These are phyloP conservation scores for Dioscorea zingiberensis DNA, from an alignment of 106 monocot genomes.

Conservation along the genomic window DNA sequence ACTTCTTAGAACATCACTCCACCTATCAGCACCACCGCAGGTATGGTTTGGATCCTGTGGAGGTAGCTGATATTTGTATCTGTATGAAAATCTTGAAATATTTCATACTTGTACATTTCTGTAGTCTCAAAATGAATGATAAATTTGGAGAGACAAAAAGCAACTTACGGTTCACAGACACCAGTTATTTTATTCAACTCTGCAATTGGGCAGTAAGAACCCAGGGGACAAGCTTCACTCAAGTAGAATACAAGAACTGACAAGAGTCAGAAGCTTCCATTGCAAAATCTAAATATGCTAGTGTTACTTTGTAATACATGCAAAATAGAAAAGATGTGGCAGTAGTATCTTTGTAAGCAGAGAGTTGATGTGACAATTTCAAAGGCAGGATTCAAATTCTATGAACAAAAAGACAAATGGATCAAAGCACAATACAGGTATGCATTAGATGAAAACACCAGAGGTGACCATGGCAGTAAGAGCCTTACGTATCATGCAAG, in stretches of 20 bases:
- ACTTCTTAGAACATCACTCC: constrained; percentile 45
- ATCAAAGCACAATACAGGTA: no score
- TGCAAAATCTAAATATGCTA: no score
- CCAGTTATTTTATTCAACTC: constrained; percentile 41
- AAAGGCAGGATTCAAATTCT: no score
- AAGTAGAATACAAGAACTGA: not conserved
- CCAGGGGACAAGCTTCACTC: constrained; percentile 64
- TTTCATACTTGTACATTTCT: not conserved
- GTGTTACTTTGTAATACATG: no score
- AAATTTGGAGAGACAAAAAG: not conserved
- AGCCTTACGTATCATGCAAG: constrained; percentile 79
- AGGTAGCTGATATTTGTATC: constrained; percentile 57
- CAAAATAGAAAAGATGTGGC: no score
- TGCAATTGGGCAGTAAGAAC: constrained; percentile 55
- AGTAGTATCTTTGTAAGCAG: no score
- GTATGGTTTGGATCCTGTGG: constrained; percentile 33
- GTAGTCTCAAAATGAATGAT: constrained; percentile 1
- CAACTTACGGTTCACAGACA: constrained; percentile 66
- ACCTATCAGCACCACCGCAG: constrained; percentile 64
- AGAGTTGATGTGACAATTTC: no score
- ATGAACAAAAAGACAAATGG: no score
- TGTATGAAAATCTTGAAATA: constrained; percentile 15
- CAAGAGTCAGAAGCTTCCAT: no score
- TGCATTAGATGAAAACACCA: no score
- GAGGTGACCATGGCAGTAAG: not conserved